phyloP scores from a whole-genome alignment of 208 protist genomes.

The Endotrypanum monterogeii region DNA sequence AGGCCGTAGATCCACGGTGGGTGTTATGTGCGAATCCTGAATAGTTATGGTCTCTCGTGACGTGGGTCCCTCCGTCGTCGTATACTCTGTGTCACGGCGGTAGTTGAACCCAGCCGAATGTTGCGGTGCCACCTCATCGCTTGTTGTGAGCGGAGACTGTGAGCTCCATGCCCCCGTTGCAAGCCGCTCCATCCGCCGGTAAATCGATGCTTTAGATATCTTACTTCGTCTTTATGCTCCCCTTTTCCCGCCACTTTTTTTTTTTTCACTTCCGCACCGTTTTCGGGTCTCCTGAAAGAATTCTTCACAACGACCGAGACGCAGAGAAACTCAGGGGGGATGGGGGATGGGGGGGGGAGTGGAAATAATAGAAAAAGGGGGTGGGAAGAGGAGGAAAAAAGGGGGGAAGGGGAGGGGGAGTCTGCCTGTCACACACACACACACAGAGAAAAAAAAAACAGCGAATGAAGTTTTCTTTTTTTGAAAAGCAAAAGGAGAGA shows the following conservation, averaged over 20 bases:
- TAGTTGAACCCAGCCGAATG: constrained; percentile 25
- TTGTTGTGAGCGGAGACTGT: neutral
- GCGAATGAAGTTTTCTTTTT: no score
- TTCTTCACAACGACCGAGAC: neutral
- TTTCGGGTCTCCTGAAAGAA: neutral
- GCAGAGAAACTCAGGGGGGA: neutral
- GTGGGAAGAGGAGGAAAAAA: neutral
- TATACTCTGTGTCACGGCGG: constrained; percentile 16
- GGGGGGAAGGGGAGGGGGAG: neutral
- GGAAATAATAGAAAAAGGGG: neutral
- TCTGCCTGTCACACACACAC: neutral
- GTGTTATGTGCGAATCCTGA: neutral
- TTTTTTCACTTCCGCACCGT: neutral
- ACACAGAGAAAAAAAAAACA: neutral
- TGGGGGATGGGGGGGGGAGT: neutral
- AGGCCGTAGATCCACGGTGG: neutral
- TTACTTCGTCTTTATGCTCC: neutral
- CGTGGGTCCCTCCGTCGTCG: constrained; percentile 8
- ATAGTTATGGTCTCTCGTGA: constrained; percentile 4
- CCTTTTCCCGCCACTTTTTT: neutral
- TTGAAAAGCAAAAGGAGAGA: neutral
- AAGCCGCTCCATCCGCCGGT: neutral
- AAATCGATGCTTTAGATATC: neutral
- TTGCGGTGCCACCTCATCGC: neutral
- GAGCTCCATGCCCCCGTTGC: neutral